These are phyloP conservation scores for Psilocybe cubensis DNA, from an alignment of 768 basidiomycete genomes.

Conservation along the genomic window DNA sequence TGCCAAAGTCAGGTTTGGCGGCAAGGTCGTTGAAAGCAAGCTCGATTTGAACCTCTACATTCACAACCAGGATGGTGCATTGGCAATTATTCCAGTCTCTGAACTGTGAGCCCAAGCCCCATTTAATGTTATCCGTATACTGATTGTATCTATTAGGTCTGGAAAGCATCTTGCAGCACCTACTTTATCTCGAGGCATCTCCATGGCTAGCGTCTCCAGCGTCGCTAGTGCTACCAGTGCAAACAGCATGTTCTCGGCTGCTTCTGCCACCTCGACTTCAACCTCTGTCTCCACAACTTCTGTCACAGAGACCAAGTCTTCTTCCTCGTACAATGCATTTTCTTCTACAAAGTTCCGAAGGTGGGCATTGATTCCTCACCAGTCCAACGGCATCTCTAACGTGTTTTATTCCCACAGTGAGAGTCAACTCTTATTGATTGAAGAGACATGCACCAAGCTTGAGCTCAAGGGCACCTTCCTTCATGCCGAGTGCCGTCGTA, in stretches of 20 bases:
- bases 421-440: no score
- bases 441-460: slow-evolving; percentile 15
- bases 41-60: slow-evolving; percentile 17
- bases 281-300: slow-evolving; percentile 11
- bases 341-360: slow-evolving; percentile 16
- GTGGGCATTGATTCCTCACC: slow-evolving; percentile 8
- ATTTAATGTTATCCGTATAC: not conserved
- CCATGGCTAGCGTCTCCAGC: slow-evolving; percentile 4
- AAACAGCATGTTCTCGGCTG: slow-evolving; percentile 8
- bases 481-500: slow-evolving; percentile 18
- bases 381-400: no score
- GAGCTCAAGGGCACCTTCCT: slow-evolving; percentile 16
- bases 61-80: slow-evolving; percentile 15
- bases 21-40: slow-evolving; percentile 17
- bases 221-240: slow-evolving; percentile 3
- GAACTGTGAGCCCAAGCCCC: slow-evolving; percentile 1
- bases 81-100: slow-evolving; percentile 1
- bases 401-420: not conserved
- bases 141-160: not conserved
- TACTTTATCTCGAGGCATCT: not conserved
- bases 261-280: slow-evolving; percentile 10
- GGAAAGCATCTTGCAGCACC: not conserved
- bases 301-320: slow-evolving; percentile 9
- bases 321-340: slow-evolving; percentile 12
- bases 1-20: slow-evolving; percentile 18